Conservation (phyloP, 2,329 filamentous ascomycete species). For the Fusarium nisikadoi region DNA sequence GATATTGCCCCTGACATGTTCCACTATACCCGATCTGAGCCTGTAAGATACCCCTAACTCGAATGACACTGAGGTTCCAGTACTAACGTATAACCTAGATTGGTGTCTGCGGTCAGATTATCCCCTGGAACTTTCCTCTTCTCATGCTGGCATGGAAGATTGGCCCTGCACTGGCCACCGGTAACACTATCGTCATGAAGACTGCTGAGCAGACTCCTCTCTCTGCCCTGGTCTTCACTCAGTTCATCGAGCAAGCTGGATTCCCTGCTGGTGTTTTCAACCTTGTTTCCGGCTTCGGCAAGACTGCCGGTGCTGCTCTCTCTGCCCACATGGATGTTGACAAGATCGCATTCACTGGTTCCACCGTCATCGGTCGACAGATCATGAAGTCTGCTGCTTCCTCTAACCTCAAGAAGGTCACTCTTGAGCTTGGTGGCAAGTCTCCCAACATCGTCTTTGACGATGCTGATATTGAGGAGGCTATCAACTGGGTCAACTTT, state of each 20-base stretch:
- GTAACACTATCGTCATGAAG: conserved; percentile 80
- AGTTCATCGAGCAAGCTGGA: conserved; percentile 77
- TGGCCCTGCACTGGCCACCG: conserved; percentile 75
- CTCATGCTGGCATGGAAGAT: conserved; percentile 89
- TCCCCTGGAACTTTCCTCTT: conserved; percentile 89
- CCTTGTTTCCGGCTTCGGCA: conserved; percentile 81
- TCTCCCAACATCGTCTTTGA: conserved; percentile 83
- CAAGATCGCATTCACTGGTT: conserved; percentile 87
- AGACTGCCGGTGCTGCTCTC: conserved; percentile 80
- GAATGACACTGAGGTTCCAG: not conserved
- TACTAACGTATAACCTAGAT: conserved; percentile 51
- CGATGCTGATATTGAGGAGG: conserved; percentile 80
- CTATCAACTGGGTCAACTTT: conserved; percentile 82
- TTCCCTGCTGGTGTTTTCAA: conserved; percentile 84
- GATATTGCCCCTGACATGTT: conserved; percentile 82
- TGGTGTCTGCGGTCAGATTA: conserved; percentile 87
- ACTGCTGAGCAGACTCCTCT: conserved; percentile 81
- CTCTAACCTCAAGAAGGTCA: conserved; percentile 86
- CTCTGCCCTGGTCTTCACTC: conserved; percentile 72
- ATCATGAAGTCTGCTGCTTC: conserved; percentile 84
- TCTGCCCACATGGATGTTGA: conserved; percentile 82
- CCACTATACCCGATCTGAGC: conserved; percentile 83
- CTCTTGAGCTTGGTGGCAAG: conserved; percentile 83
- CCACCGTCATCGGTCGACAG: conserved; percentile 75
- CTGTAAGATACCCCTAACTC: conserved; percentile 57